Base-by-base conservation (phyloP, 164 flowering plant genomes). In the Liriodendron chinense region DNA sequence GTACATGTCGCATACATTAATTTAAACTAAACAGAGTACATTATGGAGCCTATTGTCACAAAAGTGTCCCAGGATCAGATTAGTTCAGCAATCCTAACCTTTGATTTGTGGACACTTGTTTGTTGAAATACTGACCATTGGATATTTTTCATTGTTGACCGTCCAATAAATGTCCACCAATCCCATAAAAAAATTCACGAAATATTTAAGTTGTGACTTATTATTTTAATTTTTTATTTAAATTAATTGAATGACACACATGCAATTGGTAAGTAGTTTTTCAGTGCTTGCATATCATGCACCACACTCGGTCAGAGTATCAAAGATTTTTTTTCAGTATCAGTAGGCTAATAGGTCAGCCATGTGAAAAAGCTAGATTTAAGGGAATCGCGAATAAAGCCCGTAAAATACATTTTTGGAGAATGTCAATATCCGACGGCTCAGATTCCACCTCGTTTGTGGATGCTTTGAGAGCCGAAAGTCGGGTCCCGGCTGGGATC, bases 351-450 rank as follows among this genome's bases (percentile, higher is more conserved):
- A 65, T 57, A 78, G 83, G 83, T 78, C 78, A 72, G 82, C 79
- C 84, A 80, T 82, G 79, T 76, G 80, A 64, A 77, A 71, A 57
- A 76, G 68, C 47, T 9, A 34, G 13, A 21, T 61, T 61, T 59
- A 34, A 67, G 70, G 77, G 82, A 77, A 70, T 47, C 63, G 74
- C 68, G 75, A 74, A 73, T 74, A 76, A 75, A 80, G 77, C 70
- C 78, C 34, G 70, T 63, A 69, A 74, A 50, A 77, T 65, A 23
- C 56, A 13, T 3, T 47, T 50, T 0, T 69, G 53, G 71, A 68
- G 80, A 80, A 80, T 80, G 79, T 80, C 83, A 80, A 80, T 47
- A 71, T 50, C 73, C 73, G n/a, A 72, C 62, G 83, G 75, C n/a
- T 68, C 75, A 57, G 72, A 76, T 73, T 80, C 76, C 22, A 25